Evolutionary conservation across 1,139 yeast genomes (phyloP).

Genomic region (Debaryomyces sp.): DNA sequence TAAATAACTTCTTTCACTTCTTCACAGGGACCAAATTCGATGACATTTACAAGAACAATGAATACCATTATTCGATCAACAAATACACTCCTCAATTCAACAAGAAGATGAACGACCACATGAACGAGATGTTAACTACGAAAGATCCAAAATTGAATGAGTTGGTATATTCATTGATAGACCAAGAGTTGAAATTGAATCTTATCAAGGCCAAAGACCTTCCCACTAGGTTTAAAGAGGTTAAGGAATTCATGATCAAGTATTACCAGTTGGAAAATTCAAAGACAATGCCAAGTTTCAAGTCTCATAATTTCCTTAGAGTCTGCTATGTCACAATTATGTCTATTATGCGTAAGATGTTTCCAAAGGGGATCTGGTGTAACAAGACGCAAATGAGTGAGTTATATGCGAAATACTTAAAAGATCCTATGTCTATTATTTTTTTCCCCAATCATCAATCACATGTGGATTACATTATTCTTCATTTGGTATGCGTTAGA

Average conservation of each 20-base stretch:
- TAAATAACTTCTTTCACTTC: slow-evolving; percentile 35
- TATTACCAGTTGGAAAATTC: slow-evolving; percentile 41
- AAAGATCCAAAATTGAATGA: slow-evolving; percentile 41
- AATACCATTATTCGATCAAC: slow-evolving; percentile 39
- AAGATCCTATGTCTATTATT: slow-evolving; percentile 47
- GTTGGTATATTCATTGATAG: slow-evolving; percentile 39
- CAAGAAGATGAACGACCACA: slow-evolving; percentile 29
- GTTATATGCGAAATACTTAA: slow-evolving; percentile 35
- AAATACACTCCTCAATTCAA: slow-evolving; percentile 36
- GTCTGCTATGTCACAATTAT: slow-evolving; percentile 45
- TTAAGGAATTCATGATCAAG: slow-evolving; percentile 43
- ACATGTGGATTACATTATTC: slow-evolving; percentile 65
- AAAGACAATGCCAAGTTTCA: slow-evolving; percentile 39
- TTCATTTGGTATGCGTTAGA: slow-evolving; percentile 59
- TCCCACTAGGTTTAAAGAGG: slow-evolving; percentile 36
- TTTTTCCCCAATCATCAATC: slow-evolving; percentile 61
- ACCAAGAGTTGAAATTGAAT: slow-evolving; percentile 44
- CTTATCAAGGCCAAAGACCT: slow-evolving; percentile 40
- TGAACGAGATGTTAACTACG: slow-evolving; percentile 36
- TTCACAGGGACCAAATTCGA: slow-evolving; percentile 32
- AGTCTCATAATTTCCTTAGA: slow-evolving; percentile 29
- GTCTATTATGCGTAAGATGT: slow-evolving; percentile 36
- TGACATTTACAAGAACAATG: slow-evolving; percentile 37
- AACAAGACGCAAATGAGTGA: slow-evolving; percentile 33
- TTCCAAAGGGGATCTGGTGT: slow-evolving; percentile 50